Evolutionary conservation across 345 rosid species (phyloP).

Genomic region (Syzygium jambos): DNA sequence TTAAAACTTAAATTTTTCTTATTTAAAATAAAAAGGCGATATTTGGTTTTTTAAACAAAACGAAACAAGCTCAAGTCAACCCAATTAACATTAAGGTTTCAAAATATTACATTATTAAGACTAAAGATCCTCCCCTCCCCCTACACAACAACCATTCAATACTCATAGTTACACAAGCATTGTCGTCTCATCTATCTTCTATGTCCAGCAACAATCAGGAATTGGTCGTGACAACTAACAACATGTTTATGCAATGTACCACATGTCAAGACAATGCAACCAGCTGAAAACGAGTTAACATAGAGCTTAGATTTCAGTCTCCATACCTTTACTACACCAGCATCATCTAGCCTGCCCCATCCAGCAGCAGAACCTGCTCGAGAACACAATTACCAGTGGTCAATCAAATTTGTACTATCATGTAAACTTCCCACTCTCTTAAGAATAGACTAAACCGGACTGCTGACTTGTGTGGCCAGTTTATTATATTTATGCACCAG

Average conservation of each 20-base stretch:
- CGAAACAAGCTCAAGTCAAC: not conserved
- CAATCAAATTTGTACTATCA: not conserved
- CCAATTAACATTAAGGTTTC: not conserved
- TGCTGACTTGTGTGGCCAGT: not conserved
- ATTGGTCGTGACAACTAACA: not conserved
- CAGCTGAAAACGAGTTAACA: not conserved
- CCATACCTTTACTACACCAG: conserved; percentile 91
- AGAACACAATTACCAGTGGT: not conserved
- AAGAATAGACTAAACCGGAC: not conserved
- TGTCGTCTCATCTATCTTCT: not conserved
- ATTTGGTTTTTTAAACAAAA: not conserved
- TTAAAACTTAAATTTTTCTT: not conserved
- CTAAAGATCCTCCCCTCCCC: not conserved
- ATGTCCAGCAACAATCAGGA: not conserved
- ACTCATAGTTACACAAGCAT: not conserved
- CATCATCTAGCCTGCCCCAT: conserved; percentile 91
- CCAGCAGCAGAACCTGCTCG: conserved; percentile 90
- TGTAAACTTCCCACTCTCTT: not conserved
- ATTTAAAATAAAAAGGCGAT: not conserved
- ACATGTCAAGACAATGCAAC: not conserved
- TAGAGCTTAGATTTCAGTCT: not conserved
- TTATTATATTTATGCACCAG: not conserved
- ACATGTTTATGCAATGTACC: not conserved
- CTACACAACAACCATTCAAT: not conserved
- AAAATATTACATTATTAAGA: not conserved